phyloP scores from a whole-genome alignment of 495 filamentous ascomycete genomes.

The Cryomyces antarcticus region DNA sequence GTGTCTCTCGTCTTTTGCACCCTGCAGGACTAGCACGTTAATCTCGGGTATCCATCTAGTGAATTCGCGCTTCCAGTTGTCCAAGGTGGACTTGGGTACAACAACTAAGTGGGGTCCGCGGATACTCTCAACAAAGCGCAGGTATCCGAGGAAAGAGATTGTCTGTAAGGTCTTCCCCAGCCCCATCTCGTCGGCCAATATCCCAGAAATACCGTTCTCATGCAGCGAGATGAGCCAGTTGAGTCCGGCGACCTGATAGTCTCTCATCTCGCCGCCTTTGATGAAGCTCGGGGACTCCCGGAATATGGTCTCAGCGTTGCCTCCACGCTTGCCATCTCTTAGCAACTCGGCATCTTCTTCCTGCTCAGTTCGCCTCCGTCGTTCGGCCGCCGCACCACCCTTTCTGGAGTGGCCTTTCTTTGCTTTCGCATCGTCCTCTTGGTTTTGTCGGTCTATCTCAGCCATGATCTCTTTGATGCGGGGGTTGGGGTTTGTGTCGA shows the following conservation, averaged over 20 bases:
- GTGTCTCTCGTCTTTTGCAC: conserved; percentile 82
- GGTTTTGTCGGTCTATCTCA: conserved; percentile 84
- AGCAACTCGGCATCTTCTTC: conserved; percentile 95
- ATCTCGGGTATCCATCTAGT: conserved; percentile 87
- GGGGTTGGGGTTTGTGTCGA: conserved; percentile 88
- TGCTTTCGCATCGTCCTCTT: conserved; percentile 42
- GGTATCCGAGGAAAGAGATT: conserved; percentile 76
- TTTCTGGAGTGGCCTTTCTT: conserved; percentile 57
- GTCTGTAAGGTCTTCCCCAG: conserved; percentile 89
- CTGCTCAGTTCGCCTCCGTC: conserved; percentile 77
- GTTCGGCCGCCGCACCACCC: conserved; percentile 64
- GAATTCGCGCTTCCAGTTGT: conserved; percentile 97
- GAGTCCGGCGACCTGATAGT: conserved; percentile 84
- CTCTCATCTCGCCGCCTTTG: conserved; percentile 71
- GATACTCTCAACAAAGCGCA: conserved; percentile 73
- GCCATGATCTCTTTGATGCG: conserved; percentile 77
- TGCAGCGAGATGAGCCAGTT: conserved; percentile 98
- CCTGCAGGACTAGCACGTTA: conserved; percentile 83
- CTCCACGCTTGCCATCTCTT: conserved; percentile 73
- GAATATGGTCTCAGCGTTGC: conserved; percentile 71
- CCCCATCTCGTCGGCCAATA: conserved; percentile 95
- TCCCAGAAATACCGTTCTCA: conserved; percentile 96
- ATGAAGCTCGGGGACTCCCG: conserved; percentile 81
- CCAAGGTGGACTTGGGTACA: conserved; percentile 92
- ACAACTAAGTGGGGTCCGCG: conserved; percentile 83